phyloP scores from a whole-genome alignment of 2,329 filamentous ascomycete species.

The Cladosporium sp. region DNA sequence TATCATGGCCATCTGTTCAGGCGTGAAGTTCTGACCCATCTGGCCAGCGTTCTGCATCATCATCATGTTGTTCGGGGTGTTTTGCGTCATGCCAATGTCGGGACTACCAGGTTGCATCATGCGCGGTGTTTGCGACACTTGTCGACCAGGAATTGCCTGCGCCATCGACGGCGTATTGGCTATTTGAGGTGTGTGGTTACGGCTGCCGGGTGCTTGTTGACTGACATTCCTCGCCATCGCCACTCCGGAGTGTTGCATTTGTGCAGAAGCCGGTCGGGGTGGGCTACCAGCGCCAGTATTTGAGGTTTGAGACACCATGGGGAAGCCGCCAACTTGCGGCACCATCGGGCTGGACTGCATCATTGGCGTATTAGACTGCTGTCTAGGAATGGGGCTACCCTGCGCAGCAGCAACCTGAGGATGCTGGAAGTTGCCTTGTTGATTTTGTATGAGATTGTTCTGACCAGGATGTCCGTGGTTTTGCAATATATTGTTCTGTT shows the following conservation, averaged over 20 bases:
- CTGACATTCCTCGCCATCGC: conserved; percentile 41
- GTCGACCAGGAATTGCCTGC: conserved; percentile 35
- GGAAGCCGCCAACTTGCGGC: conserved; percentile 41
- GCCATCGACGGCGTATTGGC: conserved; percentile 41
- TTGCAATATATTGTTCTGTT: conserved; percentile 33
- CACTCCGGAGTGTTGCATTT: conserved; percentile 43
- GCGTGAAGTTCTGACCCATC: conserved; percentile 31
- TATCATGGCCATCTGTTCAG: conserved; percentile 36
- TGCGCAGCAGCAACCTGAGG: conserved; percentile 40
- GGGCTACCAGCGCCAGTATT: conserved; percentile 63
- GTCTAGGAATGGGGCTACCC: conserved; percentile 61
- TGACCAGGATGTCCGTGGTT: conserved; percentile 42
- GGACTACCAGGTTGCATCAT: conserved; percentile 39
- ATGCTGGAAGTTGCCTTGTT: conserved; percentile 15
- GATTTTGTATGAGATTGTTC: conserved; percentile 36
- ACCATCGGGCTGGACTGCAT: conserved; percentile 47
- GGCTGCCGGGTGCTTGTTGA: conserved; percentile 39
- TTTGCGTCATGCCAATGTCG: conserved; percentile 30
- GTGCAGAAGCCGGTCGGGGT: conserved; percentile 64
- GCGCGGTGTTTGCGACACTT: conserved; percentile 40
- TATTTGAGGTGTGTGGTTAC: conserved; percentile 41
- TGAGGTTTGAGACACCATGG: conserved; percentile 61
- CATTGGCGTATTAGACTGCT: conserved; percentile 49
- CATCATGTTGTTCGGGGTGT: conserved; percentile 32
- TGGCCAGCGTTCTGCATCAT: conserved; percentile 31